Base-by-base conservation (phyloP, 148 eudicot genomes). In the Cornus controversa region DNA sequence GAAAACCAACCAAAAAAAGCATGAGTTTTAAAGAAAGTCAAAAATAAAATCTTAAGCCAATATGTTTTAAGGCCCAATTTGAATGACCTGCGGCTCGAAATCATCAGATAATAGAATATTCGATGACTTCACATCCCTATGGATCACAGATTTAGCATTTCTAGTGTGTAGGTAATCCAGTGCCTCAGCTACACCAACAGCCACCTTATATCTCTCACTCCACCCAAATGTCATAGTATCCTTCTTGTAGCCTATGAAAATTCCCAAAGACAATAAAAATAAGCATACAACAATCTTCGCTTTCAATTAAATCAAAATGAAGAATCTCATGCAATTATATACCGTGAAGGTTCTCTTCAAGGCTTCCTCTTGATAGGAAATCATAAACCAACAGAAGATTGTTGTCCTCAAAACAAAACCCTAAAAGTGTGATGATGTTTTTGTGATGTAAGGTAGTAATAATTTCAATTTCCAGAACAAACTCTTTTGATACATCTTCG, bases 301-400 rank as follows among this genome's bases (percentile, higher is more conserved):
- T 13, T 58, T 18, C 67, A 37, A 16, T 60, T 29, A 16, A 58
- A 62, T 37, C 29, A 50, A 73, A 60, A 75, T 24, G 24, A 20
- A 27, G 25, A 75, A 22, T 20, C 22, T 16, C 58, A 63, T 13
- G 28, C 22, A 9, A 36, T 26, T 26, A 54, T 75, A 58, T 84
- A 94, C 98, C 91, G 34, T 94, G 93, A 85, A 94, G 92, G 78
- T 90, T 94, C 69, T 94, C 94, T 82, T 94, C 97, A 69, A 94
- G 90, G 84, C 98, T 90, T 85, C 98, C 98, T 86, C 91, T 79
- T 69, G 97, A 81, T 75, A 92, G 77, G 80, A 85, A 90, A 82
- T 92, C 92, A 85, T 94, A 92, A 73, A 94, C 97, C 71, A 94
- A 72, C 77, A 90, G 83, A 67, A 87, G 88, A 77, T 83, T 78